Evolutionary conservation across 1,284 basidiomycete genomes (phyloP).

Genomic region (Phellinidium pouzarii): DNA sequence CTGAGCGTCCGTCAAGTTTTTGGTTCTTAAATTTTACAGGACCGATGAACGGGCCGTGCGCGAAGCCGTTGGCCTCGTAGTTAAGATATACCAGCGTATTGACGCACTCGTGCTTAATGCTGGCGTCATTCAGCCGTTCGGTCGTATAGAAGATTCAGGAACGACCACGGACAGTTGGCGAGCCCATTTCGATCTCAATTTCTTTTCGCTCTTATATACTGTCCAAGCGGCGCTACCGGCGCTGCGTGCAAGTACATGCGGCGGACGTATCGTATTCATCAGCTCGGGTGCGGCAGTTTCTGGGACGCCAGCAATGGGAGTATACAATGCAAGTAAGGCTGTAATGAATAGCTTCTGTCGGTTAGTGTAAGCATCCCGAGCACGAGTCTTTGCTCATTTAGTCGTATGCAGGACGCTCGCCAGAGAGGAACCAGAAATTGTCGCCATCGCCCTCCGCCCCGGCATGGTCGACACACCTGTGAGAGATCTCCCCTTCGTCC

Average conservation of each 20-base stretch:
- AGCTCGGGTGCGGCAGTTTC: conserved; percentile 77
- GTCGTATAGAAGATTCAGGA: conserved; percentile 33
- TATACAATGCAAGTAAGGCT: conserved; percentile 78
- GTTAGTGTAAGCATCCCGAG: conserved; percentile 29
- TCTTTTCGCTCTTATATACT: conserved; percentile 72
- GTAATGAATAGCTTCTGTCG: conserved; percentile 81
- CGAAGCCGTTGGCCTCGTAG: conserved; percentile 41
- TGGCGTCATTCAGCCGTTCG: conserved; percentile 53
- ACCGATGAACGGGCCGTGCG: conserved; percentile 52
- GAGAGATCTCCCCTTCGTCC: conserved; percentile 23
- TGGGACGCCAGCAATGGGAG: conserved; percentile 61
- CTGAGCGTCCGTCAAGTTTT: too few relatives aligned
- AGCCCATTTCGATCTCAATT: conserved; percentile 71
- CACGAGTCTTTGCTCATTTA: neutral
- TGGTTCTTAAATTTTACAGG: conserved; percentile 21
- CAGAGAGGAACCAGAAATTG: conserved; percentile 71
- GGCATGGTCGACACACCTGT: conserved; percentile 79
- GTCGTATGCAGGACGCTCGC: conserved; percentile 59
- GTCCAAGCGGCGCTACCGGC: conserved; percentile 60
- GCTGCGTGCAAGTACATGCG: conserved; percentile 51
- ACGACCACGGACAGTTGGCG: conserved; percentile 48
- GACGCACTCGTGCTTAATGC: conserved; percentile 80
- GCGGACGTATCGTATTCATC: conserved; percentile 70
- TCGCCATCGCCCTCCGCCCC: conserved; percentile 72
- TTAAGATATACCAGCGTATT: conserved; percentile 50